A percentile compares a stretch with the other conserved stretches of the same genome.
Conservation (phyloP, 1,284 basidiomycete genomes). For the Amylostereum areolatum region DNA sequence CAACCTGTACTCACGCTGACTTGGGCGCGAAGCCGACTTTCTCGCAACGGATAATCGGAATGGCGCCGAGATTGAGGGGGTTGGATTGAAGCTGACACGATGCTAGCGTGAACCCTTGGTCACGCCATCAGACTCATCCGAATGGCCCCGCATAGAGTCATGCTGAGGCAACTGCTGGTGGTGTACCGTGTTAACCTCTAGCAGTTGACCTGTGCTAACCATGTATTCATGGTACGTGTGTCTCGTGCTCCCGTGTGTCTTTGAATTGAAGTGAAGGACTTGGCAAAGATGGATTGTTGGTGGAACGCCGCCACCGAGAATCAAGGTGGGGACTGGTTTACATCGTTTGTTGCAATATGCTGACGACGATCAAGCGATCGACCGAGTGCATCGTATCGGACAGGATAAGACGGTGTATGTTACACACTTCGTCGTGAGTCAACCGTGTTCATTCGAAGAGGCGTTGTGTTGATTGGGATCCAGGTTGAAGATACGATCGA, state of each 20-base stretch:
- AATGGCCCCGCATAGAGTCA: too few species aligned
- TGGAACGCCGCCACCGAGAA: conserved; percentile 90
- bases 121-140: too few species aligned
- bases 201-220: conserved; percentile 69
- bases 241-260: background rate
- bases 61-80: too few species aligned
- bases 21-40: too few species aligned
- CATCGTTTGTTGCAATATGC: conserved; percentile 1
- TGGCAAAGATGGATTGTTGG: conserved; percentile 88
- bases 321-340: conserved; percentile 56
- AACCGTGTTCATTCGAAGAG: background rate
- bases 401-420: conserved; percentile 85
- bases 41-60: too few species aligned
- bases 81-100: too few species aligned
- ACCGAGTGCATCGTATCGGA: conserved; percentile 78
- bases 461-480: background rate
- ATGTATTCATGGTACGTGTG: conserved; percentile 77
- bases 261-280: conserved; percentile 6
- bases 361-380: conserved; percentile 46
- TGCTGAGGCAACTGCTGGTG: too few species aligned
- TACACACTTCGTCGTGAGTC: conserved; percentile 81
- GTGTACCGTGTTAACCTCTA: too few species aligned
- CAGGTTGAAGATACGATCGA: conserved; percentile 73
- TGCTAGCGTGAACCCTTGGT: too few species aligned
- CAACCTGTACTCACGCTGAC: too few species aligned